Percentiles rank a stretch among this genome's conserved stretches.
Evolutionary conservation across 2,329 filamentous ascomycete species (phyloP).

Genomic region (Sporothrix schenckii): DNA sequence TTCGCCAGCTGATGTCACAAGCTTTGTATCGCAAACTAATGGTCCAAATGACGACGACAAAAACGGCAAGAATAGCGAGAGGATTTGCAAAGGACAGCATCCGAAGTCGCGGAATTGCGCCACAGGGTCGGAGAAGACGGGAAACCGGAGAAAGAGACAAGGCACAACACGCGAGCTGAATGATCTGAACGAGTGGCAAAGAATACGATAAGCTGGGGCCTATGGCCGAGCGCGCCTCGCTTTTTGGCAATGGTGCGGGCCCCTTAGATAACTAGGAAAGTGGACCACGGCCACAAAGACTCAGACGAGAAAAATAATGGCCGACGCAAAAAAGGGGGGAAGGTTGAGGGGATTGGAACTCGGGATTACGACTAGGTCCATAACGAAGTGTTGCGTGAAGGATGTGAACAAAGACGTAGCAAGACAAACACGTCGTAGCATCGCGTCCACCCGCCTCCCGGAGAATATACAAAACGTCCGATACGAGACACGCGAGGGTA

Average conservation of each 20-base stretch:
- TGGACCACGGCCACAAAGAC: neutral
- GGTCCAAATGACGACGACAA: neutral
- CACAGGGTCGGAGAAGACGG: neutral
- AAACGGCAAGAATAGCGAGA: neutral
- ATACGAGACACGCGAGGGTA: neutral
- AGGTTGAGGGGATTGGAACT: neutral
- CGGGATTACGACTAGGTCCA: conserved; percentile 1
- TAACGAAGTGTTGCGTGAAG: neutral
- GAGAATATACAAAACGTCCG: conserved; percentile 9
- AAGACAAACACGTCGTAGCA: neutral
- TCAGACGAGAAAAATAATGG: neutral
- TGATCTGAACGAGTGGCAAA: conserved; percentile 21
- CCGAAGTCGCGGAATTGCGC: neutral
- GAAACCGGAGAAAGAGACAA: neutral
- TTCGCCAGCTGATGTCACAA: neutral
- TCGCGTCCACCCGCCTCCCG: neutral
- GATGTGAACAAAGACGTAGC: conserved; percentile 6
- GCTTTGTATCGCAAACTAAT: neutral
- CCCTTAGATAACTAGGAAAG: conserved; percentile 19
- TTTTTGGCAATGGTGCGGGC: conserved; percentile 12
- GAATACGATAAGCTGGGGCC: neutral
- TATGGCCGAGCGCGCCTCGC: neutral
- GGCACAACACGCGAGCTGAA: neutral
- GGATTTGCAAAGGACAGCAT: neutral
- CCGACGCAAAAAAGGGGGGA: neutral